Evolutionary conservation across 2,329 filamentous ascomycete species (phyloP), one percentile per base, ranked within the genome.

Genomic region (Sporothrix brasiliensis): DNA sequence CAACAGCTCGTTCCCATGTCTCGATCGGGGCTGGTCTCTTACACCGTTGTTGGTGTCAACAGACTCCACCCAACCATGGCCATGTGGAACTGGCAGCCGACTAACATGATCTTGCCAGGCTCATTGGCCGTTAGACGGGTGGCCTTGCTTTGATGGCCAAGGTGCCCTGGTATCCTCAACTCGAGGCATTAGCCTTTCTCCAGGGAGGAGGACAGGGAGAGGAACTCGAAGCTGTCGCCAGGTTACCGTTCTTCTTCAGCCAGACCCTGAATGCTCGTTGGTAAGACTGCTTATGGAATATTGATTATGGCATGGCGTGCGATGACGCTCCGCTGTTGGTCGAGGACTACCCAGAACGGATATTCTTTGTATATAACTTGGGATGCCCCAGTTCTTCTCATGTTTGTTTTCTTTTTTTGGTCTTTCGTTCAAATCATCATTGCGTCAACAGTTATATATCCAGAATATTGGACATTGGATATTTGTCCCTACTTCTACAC

Each of bases 1-100:
- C 54, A 61, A 44, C n/a, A 44, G 56, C 13, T 60, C 68, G 68
- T 52, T 60, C 41, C 16, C 34, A 54, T 67, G 60, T 66, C 61
- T 70, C 60, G 52, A 70, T 67, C 52, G 53, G 68, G 68, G 16
- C 24, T 65, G 58, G 56, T 60, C 58, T 63, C 68, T 69, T 58
- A 53, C 47, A 39, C 68, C 49, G 49, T 69, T 52, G 53, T 34
- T 24, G 39, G 47, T 21, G 58, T 63, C n/a, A 47, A 63, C n/a
- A 47, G 39, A 27, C 39, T n/a, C 34, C 56, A 30, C 56, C 56
- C 2, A 39, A 2, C 39, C 34, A 11, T 19, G 30, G 34, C 58
- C 58, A 63, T 63, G 58, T 63, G 58, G 58, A 63, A 63, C 58
- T 63, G 27, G 58, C 30, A 21, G 58, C 58, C 39, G 39, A 63